Percentiles rank a stretch among this genome's conserved stretches.
These are phyloP conservation scores for Polyporus arcularius DNA, from an alignment of 768 basidiomycete species.

Conservation along the genomic window DNA sequence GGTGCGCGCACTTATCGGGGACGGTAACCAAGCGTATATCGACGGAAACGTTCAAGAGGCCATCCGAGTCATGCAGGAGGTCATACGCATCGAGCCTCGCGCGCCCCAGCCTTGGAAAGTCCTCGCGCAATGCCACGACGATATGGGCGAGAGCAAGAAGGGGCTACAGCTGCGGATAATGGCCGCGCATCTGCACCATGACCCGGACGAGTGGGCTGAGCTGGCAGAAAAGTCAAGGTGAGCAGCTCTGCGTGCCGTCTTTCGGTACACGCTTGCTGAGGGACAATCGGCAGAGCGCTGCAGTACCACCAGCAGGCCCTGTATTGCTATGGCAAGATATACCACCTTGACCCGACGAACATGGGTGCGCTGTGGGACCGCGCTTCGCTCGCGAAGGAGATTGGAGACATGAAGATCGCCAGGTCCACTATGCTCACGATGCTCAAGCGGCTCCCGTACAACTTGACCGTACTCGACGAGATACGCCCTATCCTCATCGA, in stretches of 20 bases:
- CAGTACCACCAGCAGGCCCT: slow-evolving; percentile 84
- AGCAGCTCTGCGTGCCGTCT: too few species aligned
- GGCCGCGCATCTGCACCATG: slow-evolving; percentile 84
- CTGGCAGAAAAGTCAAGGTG: slow-evolving; percentile 66
- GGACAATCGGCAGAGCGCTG: slow-evolving; percentile 38
- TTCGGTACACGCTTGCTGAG: too few species aligned
- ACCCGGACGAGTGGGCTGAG: slow-evolving; percentile 86
- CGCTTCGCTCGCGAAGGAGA: slow-evolving; percentile 75
- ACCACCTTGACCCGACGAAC: slow-evolving; percentile 77
- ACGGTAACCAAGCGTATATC: slow-evolving; percentile 87
- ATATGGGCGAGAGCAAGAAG: slow-evolving; percentile 65
- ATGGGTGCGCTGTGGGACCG: slow-evolving; percentile 89
- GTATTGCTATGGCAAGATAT: slow-evolving; percentile 88
- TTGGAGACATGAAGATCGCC: slow-evolving; percentile 69
- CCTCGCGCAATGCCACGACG: slow-evolving; percentile 80
- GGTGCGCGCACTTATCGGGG: slow-evolving; percentile 74
- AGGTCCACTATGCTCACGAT: slow-evolving; percentile 67
- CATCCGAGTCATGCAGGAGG: slow-evolving; percentile 82
- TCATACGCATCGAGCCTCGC: slow-evolving; percentile 91
- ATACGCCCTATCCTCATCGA: slow-evolving; percentile 78
- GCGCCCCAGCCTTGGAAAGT: slow-evolving; percentile 85
- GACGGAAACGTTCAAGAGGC: slow-evolving; percentile 66
- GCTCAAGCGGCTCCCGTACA: slow-evolving; percentile 75
- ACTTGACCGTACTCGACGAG: slow-evolving; percentile 77
- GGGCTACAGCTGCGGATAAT: slow-evolving; percentile 85